A percentile compares a stretch with the other conserved stretches of the same genome.
phyloP scores from a whole-genome alignment of 352 stramenopile species.

The Detonula confervacea region DNA sequence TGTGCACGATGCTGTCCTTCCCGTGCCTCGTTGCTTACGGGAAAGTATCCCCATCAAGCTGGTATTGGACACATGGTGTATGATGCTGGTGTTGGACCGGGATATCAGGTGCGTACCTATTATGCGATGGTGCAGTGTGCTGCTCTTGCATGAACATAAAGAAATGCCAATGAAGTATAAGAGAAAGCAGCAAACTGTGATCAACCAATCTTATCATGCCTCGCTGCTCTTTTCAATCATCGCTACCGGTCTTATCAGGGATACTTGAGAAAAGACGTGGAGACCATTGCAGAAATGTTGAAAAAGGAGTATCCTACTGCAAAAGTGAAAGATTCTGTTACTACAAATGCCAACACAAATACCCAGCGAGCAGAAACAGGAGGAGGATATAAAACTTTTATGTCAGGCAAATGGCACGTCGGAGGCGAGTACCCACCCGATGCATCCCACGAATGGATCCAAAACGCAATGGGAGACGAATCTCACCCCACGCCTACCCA shows the following conservation, averaged over 20 bases:
- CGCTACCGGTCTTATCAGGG: no score
- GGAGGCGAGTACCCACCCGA: constrained; percentile 59
- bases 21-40: constrained; percentile 51
- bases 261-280: constrained; percentile 43
- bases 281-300: constrained; percentile 59
- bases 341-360: neutral
- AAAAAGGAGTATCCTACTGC: constrained; percentile 8
- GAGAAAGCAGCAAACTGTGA: no score
- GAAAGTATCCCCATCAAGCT: constrained; percentile 62
- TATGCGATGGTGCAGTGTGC: no score
- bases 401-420: constrained; percentile 65
- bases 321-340: no score
- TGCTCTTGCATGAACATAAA: no score
- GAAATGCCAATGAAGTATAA: no score
- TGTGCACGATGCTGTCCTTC: constrained; percentile 60
- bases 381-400: constrained; percentile 50
- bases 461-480: constrained; percentile 48
- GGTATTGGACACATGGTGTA: constrained; percentile 65
- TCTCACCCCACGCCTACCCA: constrained; percentile 49
- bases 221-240: no score
- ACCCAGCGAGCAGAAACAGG: neutral
- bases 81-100: constrained; percentile 49
- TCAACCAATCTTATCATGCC: no score
- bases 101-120: no score
- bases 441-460: constrained; percentile 51